These are phyloP conservation scores for Musa balbisiana DNA, from an alignment of 202 grass and related monocot species.

Conservation along the genomic window DNA sequence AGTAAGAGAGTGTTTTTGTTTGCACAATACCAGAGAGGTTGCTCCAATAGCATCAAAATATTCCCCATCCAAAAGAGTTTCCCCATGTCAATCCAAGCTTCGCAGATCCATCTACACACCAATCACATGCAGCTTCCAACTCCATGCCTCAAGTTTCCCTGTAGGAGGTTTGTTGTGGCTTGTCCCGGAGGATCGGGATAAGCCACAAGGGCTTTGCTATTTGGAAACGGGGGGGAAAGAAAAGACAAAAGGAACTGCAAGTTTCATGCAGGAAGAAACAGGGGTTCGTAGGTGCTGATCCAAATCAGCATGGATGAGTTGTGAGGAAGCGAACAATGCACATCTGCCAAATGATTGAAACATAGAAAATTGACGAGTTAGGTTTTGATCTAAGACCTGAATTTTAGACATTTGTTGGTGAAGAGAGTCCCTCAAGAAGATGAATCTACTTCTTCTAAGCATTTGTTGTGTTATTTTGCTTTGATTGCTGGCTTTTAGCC, in stretches of 20 bases:
- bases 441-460: no score
- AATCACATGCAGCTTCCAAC: neutral
- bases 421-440: no score
- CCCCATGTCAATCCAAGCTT: slow-evolving; percentile 4
- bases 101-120: neutral
- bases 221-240: neutral
- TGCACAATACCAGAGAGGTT: no score
- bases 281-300: neutral
- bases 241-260: neutral
- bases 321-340: neutral
- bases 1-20: no score
- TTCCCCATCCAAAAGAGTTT: neutral
- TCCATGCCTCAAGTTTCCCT: neutral
- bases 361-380: no score
- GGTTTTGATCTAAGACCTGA: no score
- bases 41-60: neutral
- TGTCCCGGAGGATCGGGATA: neutral
- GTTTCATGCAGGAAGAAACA: neutral
- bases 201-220: neutral
- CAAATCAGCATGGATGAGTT: no score
- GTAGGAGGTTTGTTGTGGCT: neutral
- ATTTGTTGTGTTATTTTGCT: neutral
- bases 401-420: no score
- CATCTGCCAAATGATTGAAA: no score
- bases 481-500: neutral